Conservation (phyloP, 2,329 filamentous ascomycete genomes). For the Apiospora kogelbergensis region DNA sequence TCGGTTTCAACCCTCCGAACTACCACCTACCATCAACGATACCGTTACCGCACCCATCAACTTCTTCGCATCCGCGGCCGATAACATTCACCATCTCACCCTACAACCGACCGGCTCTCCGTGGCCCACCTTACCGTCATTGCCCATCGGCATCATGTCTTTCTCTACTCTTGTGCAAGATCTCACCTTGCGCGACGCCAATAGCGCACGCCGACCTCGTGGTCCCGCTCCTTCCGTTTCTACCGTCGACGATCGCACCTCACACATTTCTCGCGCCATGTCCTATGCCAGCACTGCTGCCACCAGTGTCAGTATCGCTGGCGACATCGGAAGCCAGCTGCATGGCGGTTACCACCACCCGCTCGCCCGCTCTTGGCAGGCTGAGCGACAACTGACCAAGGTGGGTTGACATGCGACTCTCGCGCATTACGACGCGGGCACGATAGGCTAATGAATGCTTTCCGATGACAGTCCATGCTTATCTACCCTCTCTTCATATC, state of each 20-base stretch:
- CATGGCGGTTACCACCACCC: constrained; percentile 83
- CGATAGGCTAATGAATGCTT: constrained; percentile 1
- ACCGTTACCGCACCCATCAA: not conserved
- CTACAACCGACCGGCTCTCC: not conserved
- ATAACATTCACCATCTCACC: not conserved
- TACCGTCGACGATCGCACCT: constrained; percentile 59
- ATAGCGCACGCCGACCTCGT: constrained; percentile 43
- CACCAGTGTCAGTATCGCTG: constrained; percentile 68
- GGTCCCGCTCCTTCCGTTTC: constrained; percentile 47
- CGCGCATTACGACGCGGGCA: not conserved
- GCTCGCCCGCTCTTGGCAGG: constrained; percentile 77
- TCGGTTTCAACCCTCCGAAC: not conserved
- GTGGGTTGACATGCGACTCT: constrained; percentile 41
- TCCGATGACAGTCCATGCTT: constrained; percentile 76
- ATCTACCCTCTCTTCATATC: constrained; percentile 98
- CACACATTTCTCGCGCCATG: constrained; percentile 62
- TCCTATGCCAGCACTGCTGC: constrained; percentile 67
- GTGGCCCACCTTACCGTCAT: not conserved
- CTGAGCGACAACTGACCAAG: constrained; percentile 83
- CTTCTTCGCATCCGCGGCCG: not conserved
- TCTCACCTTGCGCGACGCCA: constrained; percentile 57
- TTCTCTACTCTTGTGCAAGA: constrained; percentile 69
- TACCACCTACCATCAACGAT: not conserved
- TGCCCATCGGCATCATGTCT: constrained; percentile 50
- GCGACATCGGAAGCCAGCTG: constrained; percentile 79